Percentiles rank a stretch among this genome's conserved stretches.
phyloP scores from a whole-genome alignment of 1,284 basidiomycete genomes.

The Sanghuangporus sanghuang region DNA sequence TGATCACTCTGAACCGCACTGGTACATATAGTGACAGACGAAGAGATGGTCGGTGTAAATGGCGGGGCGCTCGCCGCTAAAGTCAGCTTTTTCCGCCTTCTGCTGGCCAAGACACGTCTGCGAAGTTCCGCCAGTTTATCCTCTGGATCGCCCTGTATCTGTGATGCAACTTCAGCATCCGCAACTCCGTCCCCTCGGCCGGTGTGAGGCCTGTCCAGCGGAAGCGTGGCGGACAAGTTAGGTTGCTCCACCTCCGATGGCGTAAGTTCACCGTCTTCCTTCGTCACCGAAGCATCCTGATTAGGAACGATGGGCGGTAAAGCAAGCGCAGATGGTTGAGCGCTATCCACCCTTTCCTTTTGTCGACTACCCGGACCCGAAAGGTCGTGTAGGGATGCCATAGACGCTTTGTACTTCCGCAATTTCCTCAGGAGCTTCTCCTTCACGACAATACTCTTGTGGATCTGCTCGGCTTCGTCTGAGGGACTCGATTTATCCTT shows the following conservation, averaged over 20 bases:
- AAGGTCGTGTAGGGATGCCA: too few relatives aligned
- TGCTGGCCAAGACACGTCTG: constrained; percentile 8
- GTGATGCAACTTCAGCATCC: background rate
- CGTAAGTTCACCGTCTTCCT: background rate
- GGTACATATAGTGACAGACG: too few relatives aligned
- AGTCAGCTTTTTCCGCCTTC: background rate
- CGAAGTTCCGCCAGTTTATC: constrained; percentile 5
- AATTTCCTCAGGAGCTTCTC: too few relatives aligned
- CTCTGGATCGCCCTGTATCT: background rate
- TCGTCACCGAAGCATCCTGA: background rate
- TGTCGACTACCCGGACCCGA: too few relatives aligned
- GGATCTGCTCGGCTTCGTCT: too few relatives aligned
- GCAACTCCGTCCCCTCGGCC: background rate
- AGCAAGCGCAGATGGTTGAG: background rate
- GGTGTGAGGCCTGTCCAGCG: background rate
- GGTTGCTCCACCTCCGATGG: background rate
- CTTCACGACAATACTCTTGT: too few relatives aligned
- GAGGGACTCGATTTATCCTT: too few relatives aligned
- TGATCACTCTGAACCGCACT: background rate
- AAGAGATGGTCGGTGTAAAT: background rate
- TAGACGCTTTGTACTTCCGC: too few relatives aligned
- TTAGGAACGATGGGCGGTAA: background rate
- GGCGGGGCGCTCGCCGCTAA: background rate
- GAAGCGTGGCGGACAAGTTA: background rate
- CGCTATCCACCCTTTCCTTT: too few relatives aligned